Evolutionary conservation across 257 asterid species (phyloP).

Genomic region (Penstemon barbatus): DNA sequence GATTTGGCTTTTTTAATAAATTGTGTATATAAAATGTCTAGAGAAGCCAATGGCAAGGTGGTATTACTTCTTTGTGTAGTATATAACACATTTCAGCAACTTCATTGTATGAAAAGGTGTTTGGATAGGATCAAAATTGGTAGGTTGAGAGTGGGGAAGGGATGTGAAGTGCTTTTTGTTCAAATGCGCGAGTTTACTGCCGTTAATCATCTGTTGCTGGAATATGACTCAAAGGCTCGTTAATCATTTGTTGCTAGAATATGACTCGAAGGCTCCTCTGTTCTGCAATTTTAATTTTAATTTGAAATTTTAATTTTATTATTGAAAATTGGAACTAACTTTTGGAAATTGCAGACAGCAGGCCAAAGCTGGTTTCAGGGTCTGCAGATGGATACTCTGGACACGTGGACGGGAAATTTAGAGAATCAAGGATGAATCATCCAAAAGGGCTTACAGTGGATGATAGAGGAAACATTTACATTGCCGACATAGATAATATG

Average conservation of each 20-base stretch:
- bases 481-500: constrained; percentile 91
- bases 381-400: constrained; percentile 88
- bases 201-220: neutral
- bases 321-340: constrained; percentile 14
- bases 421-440: constrained; percentile 89
- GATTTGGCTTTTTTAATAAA: neutral
- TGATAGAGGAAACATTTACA: constrained; percentile 80
- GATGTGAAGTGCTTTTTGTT: constrained; percentile 11
- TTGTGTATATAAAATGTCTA: constrained; percentile 5
- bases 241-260: neutral
- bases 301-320: neutral
- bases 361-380: constrained; percentile 84
- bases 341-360: constrained; percentile 52
- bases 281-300: neutral
- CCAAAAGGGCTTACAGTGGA: constrained; percentile 92
- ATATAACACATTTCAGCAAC: neutral
- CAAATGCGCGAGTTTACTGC: neutral
- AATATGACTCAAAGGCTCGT: neutral
- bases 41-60: neutral
- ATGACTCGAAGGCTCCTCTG: neutral
- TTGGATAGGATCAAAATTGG: neutral
- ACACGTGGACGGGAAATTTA: constrained; percentile 73
- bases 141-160: neutral
- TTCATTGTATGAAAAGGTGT: constrained; percentile 1
- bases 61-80: neutral